Evolutionary conservation across 2,329 filamentous ascomycete species (phyloP), one percentile per base, ranked within the genome.

Genomic region (Xylariaceae sp.): DNA sequence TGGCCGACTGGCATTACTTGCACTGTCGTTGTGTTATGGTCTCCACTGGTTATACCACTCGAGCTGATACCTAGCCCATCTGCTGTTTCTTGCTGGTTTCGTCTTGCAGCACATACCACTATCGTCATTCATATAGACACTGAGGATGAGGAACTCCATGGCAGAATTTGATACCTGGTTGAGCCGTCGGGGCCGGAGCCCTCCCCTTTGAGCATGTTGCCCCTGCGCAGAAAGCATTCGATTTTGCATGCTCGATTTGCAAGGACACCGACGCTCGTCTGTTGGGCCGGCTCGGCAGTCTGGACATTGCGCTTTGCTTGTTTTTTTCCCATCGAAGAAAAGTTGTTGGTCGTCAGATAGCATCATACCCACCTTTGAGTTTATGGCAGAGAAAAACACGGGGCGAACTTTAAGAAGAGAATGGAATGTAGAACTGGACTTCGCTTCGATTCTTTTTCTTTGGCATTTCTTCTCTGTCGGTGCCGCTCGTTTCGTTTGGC

Each of bases 331-430:
- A 44, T 19, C n/a, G n/a, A n/a, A n/a, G n/a, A 57, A 54, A 55
- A 60, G 47, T 49, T 47, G 34, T 51, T 50, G 18, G 46, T 53
- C 44, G 49, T 54, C 21, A 18, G 36, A 47, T 30, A 49, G 48
- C 47, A 47, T 58, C 53, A 60, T 58, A 58, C 58, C 58, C 58
- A 52, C 42, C 21, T 49, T n/a, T 51, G 53, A 43, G 48, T 55
- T 55, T 39, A 51, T 41, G 39, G 36, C 29, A 46, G 47, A 41
- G 48, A 39, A 22, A 47, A 49, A n/a, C n/a, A n/a, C n/a, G n/a
- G 45, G 50, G 39, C 37, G 12, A 37, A n/a, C n/a, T n/a, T 40
- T 22, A 51, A 49, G 39, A 18, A 34, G 36, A 51, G 32, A 49
- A 44, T 45, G 16, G n/a, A n/a, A 51, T 47, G 34, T 53, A 49